Percentiles rank a stretch among this genome's conserved stretches.
Conservation (phyloP, 2,329 filamentous ascomycete genomes). For the Claviceps pusilla region DNA sequence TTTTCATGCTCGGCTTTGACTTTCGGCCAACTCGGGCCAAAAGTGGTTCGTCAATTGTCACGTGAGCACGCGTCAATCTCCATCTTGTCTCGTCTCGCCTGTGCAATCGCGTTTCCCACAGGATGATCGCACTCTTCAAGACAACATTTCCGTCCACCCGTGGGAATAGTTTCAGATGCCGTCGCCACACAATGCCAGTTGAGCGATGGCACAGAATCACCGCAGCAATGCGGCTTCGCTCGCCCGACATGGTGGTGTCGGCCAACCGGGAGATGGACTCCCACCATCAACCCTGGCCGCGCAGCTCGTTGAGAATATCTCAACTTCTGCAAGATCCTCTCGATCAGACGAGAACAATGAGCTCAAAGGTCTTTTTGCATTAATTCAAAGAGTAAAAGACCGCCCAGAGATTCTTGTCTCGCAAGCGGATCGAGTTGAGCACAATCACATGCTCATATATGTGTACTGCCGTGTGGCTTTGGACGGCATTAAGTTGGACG, state of each 20-base stretch:
- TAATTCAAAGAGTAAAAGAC: constrained; percentile 40
- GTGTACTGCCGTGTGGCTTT: constrained; percentile 70
- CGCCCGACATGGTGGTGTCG: constrained; percentile 7
- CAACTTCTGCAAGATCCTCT: constrained; percentile 45
- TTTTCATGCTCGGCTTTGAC: neutral
- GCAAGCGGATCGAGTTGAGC: constrained; percentile 49
- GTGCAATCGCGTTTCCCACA: neutral
- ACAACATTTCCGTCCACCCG: neutral
- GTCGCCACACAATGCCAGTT: constrained; percentile 11
- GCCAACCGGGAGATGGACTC: constrained; percentile 14
- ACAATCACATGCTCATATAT: constrained; percentile 76
- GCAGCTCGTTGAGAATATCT: constrained; percentile 70
- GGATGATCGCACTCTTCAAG: neutral
- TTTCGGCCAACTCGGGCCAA: neutral
- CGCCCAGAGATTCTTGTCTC: constrained; percentile 40
- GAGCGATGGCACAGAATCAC: constrained; percentile 16
- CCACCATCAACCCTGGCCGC: constrained; percentile 75
- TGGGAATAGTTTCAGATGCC: neutral
- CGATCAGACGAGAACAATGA: constrained; percentile 55
- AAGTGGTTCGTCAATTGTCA: neutral
- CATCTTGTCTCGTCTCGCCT: neutral
- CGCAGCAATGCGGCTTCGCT: constrained; percentile 9
- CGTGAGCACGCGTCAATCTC: constrained; percentile 4
- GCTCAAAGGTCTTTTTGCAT: constrained; percentile 52
- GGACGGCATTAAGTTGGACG: constrained; percentile 50